Evolutionary conservation across 345 rosid species (phyloP).

Genomic region (Aquilaria yunnanensis): DNA sequence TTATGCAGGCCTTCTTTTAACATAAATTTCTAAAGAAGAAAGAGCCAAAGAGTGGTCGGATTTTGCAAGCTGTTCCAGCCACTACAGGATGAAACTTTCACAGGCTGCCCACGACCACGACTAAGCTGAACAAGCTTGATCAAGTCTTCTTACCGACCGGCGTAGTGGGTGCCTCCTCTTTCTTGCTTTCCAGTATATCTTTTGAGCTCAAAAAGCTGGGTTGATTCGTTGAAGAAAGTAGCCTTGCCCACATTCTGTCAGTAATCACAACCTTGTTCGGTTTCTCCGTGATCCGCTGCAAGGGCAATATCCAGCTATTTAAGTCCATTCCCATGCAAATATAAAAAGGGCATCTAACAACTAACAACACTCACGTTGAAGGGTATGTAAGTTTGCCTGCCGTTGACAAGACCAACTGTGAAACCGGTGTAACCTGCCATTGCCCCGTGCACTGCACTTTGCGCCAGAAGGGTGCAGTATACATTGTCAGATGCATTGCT

Average conservation of each 20-base stretch:
- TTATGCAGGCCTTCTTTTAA: neutral
- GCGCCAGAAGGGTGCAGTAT: conserved; percentile 90
- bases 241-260: conserved; percentile 96
- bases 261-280: conserved; percentile 80
- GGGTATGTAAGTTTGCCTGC: conserved; percentile 82
- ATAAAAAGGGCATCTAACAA: neutral
- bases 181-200: conserved; percentile 31
- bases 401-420: conserved; percentile 72
- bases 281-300: conserved; percentile 75
- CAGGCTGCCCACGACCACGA: neutral
- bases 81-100: neutral
- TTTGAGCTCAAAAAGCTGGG: conserved; percentile 61
- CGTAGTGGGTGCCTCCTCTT: conserved; percentile 20
- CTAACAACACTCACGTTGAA: conserved; percentile 45
- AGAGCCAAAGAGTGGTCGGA: too few species aligned
- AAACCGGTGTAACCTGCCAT: conserved; percentile 96
- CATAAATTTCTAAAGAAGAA: neutral
- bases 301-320: too few species aligned
- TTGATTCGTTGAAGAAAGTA: conserved; percentile 81
- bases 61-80: too few species aligned
- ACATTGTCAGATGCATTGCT: conserved; percentile 89
- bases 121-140: too few species aligned
- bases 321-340: neutral
- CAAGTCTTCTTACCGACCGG: conserved; percentile 1
- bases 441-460: conserved; percentile 82